Conservation (phyloP, 73 alveolate species). For the Paramecium pentaurelia region DNA sequence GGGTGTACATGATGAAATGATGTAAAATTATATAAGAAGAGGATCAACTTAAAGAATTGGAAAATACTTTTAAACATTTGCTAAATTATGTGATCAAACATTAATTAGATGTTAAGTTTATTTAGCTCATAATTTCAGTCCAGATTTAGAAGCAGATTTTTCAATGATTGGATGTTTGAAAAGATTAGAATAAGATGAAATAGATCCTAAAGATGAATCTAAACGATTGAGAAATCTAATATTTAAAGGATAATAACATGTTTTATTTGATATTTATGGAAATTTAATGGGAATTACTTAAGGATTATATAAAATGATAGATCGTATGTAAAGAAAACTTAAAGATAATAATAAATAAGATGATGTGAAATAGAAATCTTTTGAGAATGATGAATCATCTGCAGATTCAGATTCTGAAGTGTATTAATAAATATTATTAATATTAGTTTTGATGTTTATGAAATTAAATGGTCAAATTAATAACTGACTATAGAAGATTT, state of each 20-base stretch:
- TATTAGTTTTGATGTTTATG: conserved; percentile 6
- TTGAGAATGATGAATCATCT: neutral
- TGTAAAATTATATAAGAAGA: conserved; percentile 31
- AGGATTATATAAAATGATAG: conserved; percentile 5
- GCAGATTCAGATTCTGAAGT: neutral
- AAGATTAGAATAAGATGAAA: conserved; percentile 15
- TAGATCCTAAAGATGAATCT: neutral
- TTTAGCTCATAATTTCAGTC: conserved; percentile 26
- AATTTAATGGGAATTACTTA: conserved; percentile 11
- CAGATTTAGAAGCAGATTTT: conserved; percentile 7
- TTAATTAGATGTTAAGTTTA: neutral
- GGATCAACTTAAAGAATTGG: conserved; percentile 35
- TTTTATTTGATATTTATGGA: conserved; percentile 3
- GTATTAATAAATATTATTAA: neutral
- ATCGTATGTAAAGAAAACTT: neutral
- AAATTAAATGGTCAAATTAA: neutral
- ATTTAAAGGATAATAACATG: neutral
- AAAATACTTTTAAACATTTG: conserved; percentile 19
- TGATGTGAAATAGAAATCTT: neutral
- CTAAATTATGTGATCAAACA: conserved; percentile 6
- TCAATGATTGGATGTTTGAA: conserved; percentile 23
- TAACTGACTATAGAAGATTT: neutral
- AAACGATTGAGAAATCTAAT: neutral
- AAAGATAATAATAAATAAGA: neutral
- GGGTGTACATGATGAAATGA: conserved; percentile 37